phyloP scores from a whole-genome alignment of 805 yeast species.

The Spathaspora gorwiae region DNA sequence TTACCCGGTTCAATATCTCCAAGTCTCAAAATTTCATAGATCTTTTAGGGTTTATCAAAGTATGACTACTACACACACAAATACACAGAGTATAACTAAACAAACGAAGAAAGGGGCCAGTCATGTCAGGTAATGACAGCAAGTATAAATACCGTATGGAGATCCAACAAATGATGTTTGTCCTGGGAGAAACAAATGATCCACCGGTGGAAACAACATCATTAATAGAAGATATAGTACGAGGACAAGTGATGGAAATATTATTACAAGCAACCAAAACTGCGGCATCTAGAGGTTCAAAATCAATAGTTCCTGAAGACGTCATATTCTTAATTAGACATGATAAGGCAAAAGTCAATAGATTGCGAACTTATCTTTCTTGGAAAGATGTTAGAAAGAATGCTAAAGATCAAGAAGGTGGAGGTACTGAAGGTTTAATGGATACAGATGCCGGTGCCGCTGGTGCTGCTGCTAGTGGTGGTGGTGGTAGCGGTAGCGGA shows the following conservation, averaged over 20 bases:
- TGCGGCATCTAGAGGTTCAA: slow-evolving; percentile 75
- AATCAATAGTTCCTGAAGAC: slow-evolving; percentile 86
- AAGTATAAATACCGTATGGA: slow-evolving; percentile 82
- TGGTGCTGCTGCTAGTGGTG: slow-evolving; percentile 2
- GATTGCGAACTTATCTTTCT: slow-evolving; percentile 83
- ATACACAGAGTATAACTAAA: too few species aligned
- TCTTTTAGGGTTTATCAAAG: not conserved
- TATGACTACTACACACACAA: not conserved
- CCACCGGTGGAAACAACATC: slow-evolving; percentile 90
- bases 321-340: slow-evolving; percentile 88
- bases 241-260: slow-evolving; percentile 90
- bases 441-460: slow-evolving; percentile 41
- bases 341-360: slow-evolving; percentile 88
- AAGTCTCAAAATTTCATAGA: not conserved
- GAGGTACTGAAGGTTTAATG: slow-evolving; percentile 46
- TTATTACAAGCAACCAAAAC: slow-evolving; percentile 70
- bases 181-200: slow-evolving; percentile 89
- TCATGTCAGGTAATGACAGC: slow-evolving; percentile 14
- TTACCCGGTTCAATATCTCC: too few species aligned
- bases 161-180: slow-evolving; percentile 98
- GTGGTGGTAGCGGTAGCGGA: slow-evolving; percentile 35
- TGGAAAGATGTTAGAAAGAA: slow-evolving; percentile 96
- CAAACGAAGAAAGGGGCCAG: too few species aligned
- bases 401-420: slow-evolving; percentile 53
- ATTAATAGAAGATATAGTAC: slow-evolving; percentile 90